Base-by-base conservation (phyloP, 2,329 filamentous ascomycete species). In the Ophiostoma ips region DNA sequence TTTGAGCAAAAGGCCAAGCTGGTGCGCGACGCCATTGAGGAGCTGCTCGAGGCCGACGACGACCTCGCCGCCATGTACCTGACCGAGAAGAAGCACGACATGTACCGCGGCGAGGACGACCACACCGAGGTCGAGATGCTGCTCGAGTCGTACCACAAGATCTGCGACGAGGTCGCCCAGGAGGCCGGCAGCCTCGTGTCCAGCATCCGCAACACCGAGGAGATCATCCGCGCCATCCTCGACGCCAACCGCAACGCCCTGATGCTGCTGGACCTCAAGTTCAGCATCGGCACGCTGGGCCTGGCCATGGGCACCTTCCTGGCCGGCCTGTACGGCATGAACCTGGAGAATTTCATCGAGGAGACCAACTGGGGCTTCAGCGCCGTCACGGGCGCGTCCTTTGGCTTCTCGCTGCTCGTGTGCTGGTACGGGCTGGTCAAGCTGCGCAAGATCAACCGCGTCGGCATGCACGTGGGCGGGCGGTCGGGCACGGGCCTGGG, bases 291-390 rank as follows among this genome's bases (percentile, higher is more conserved):
- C 51, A 96, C 92, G 1, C 77, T 98, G 5, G 88, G 89, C n/a
- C 79, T 96, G 45, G 90, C 87, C 50, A 87, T 89, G 62, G 92
- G 92, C 50, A 95, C 92, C 46, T 94, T 96, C 62, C 76, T 95
- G 59, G 94, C 92, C 9, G 89, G 89, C n/a, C 79, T 98, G n/a
- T 98, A 96, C 73, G 92, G 92, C 59, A 96, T 96, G 89, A 98
- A 98, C 69, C 71, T 98, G 56, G 94, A 95, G 63, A 96, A 96
- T 67, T 96, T 95, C 66, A 87, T 96, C 59, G 92, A 98, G 69
- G 90, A 96, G 63, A 89, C 85, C 1, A 78, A 87, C 65, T 77
- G 87, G 65, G 92, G 90, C 11, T 96, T 98, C 64, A 75, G 74
- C 44, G 77, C 77, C 49, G 81, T 98, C 53, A 87, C 83, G 2